Evolutionary conservation across 2,329 filamentous ascomycete genomes (phyloP), one percentile per base, ranked within the genome.

Genomic region (Arthroderma uncinatum): DNA sequence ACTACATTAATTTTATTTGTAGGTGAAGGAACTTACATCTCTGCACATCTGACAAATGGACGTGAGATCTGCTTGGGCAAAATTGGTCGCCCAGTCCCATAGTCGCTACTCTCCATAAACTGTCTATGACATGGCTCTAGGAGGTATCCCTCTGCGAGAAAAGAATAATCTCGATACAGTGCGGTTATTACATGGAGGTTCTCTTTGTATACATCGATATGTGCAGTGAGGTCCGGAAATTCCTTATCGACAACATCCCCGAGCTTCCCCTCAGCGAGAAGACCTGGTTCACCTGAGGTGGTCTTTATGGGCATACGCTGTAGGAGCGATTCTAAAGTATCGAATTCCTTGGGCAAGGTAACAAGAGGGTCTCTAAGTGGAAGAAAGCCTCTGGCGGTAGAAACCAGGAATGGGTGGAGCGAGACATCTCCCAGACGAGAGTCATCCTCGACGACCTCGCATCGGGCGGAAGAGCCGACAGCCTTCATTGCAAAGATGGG

Each of bases 151-250:
- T 48, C 44, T 5, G 44, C 44, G 44, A 48, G 44, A 28, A 48
- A 48, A 21, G 44, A 48, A 25, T 48, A 48, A 48, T 48, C 44
- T 48, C 44, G 44, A n/a, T 48, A 48, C 21, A 48, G 23, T 25
- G 44, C 23, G 6, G 44, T 48, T 48, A 48, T 48, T 48, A 48
- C 44, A 14, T 48, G 44, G 14, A 48, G 44, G n/a, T 48, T 48
- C n/a, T 48, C 25, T 25, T 25, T 48, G 44, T 48, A 48, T 48
- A 48, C 21, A 30, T 48, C 44, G 14, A 48, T 25, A 12, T 30
- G 44, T 10, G 44, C 44, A n/a, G 44, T 48, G 44, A 48, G 44
- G n/a, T 48, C 44, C 9, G 44, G 44, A 3, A 48, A 30, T n/a
- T 48, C 44, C 23, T 48, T 48, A 14, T 48, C 44, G n/a, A 30